Conservation (phyloP, 176 grass and related monocot species). For the Musa itinerans region DNA sequence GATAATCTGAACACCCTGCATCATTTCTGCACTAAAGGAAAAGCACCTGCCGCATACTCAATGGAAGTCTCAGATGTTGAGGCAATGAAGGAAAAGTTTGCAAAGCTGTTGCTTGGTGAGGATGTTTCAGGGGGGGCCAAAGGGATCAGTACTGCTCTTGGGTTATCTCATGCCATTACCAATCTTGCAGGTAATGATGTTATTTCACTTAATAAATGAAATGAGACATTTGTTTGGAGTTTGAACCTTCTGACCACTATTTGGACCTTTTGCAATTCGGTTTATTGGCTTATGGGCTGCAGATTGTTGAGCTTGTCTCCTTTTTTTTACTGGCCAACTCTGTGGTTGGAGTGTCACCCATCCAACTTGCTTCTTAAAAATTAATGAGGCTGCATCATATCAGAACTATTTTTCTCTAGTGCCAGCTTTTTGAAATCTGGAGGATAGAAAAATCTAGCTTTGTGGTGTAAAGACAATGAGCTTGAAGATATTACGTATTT, state of each 20-base stretch:
- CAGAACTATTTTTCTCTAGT: background rate
- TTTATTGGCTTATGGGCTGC: background rate
- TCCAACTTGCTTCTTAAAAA: background rate
- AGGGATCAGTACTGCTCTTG: slow-evolving; percentile 65
- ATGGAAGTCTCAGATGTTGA: slow-evolving; percentile 71
- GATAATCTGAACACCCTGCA: slow-evolving; percentile 38
- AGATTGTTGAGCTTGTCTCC: background rate
- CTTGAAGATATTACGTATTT: no score
- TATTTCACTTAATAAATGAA: background rate
- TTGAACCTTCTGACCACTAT: background rate
- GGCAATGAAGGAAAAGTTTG: slow-evolving; percentile 83
- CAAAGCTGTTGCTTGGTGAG: slow-evolving; percentile 79
- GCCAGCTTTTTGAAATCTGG: background rate
- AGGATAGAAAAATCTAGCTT: background rate
- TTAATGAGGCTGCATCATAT: background rate
- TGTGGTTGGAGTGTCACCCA: background rate
- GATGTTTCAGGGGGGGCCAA: slow-evolving; percentile 70
- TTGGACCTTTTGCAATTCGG: background rate
- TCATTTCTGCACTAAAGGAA: slow-evolving; percentile 57
- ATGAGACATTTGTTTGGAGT: background rate
- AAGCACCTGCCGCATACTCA: slow-evolving; percentile 48
- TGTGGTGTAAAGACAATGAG: background rate
- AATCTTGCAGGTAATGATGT: slow-evolving; percentile 68
- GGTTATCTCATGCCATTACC: slow-evolving; percentile 76
- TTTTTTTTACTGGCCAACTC: background rate